Conservation (phyloP, 2,329 filamentous ascomycete genomes). For the Bipolaris bicolor region DNA sequence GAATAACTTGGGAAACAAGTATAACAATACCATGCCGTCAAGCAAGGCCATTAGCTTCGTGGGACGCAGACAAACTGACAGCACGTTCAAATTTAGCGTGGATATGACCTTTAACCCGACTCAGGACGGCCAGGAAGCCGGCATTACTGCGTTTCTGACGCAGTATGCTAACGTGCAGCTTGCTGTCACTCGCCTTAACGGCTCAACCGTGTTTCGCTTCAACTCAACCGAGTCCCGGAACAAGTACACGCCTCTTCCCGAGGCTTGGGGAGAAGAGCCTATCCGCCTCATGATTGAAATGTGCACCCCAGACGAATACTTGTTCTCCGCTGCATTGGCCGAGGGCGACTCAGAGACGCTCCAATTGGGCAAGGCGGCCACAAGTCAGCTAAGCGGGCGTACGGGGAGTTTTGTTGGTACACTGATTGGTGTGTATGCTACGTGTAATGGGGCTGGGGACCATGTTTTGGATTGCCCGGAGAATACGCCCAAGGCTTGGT, state of each 20-base stretch:
- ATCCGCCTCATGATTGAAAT: constrained; percentile 34
- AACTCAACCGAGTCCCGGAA: constrained; percentile 45
- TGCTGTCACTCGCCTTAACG: constrained; percentile 30
- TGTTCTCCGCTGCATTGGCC: constrained; percentile 3
- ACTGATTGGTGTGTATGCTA: constrained; percentile 59
- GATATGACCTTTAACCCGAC: constrained; percentile 49
- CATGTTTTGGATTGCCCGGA: constrained; percentile 3
- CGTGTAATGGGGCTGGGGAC: constrained; percentile 55
- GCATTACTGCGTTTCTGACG: constrained; percentile 60
- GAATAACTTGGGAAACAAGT: constrained; percentile 59
- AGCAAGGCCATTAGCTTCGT: constrained; percentile 59
- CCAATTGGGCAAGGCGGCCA: constrained; percentile 16
- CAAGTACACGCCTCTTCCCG: constrained; percentile 49
- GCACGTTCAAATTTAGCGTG: constrained; percentile 59
- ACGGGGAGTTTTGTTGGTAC: constrained; percentile 47
- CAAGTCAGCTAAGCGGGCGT: constrained; percentile 14
- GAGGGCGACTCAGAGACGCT: background rate
- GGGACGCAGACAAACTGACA: constrained; percentile 59
- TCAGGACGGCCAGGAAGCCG: constrained; percentile 55
- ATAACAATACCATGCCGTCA: constrained; percentile 52
- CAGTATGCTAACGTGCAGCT: constrained; percentile 60
- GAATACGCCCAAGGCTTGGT: constrained; percentile 54
- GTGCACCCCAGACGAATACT: constrained; percentile 5
- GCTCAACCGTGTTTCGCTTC: constrained; percentile 50
- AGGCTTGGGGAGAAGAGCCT: constrained; percentile 43